Base-by-base conservation (phyloP, 1,139 yeast genomes). In the Saccharomyces hybrid region DNA sequence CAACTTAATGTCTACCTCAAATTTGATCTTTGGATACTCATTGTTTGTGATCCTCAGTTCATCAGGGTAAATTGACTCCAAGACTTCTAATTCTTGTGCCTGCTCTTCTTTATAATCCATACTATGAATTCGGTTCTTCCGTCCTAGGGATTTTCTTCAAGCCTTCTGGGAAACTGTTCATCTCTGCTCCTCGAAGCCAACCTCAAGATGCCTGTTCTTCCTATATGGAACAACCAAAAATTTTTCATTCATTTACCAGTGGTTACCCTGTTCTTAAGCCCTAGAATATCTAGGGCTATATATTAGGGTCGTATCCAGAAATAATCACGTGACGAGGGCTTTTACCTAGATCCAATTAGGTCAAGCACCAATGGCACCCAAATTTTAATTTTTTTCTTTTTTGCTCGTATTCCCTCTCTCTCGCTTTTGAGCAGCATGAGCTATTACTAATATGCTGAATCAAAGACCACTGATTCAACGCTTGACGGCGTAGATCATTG, bases 61-160 rank as follows among this genome's bases (percentile, higher is more conserved):
- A 69, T 90, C 97, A 2, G 98, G 98, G 68, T 91, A 93, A 56
- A 93, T 93, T 26, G 95, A 85, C 69, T 88, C 85, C 58, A 93
- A 78, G 46, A 90, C 89, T 70, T 88, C 95, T 49, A 88, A 71
- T 68, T 88, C 96, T 70, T 88, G 93, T 42, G 67, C 68, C 65
- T 88, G 95, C 68, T 88, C 96, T 69, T 86, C 95, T 52, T 71
- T 65, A 56, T 82, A 79, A 62, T 85, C 89, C 95, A 87, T 87
- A 3, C 6, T 50, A 26, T 24, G 12, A 38, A 38, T n/a, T 7
- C 12, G 21, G 7, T 38, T n/a, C 26, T 38, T 27, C 21, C n/a
- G 16, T 4, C 8, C 19, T 21, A 12, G 14, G 31, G 31, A 7
- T n/a, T 24, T 26, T 46, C 19, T 24, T 9, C 12, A 4, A n/a